Conservation (phyloP, 441 rosid species). For the Syzygium malaccense region DNA sequence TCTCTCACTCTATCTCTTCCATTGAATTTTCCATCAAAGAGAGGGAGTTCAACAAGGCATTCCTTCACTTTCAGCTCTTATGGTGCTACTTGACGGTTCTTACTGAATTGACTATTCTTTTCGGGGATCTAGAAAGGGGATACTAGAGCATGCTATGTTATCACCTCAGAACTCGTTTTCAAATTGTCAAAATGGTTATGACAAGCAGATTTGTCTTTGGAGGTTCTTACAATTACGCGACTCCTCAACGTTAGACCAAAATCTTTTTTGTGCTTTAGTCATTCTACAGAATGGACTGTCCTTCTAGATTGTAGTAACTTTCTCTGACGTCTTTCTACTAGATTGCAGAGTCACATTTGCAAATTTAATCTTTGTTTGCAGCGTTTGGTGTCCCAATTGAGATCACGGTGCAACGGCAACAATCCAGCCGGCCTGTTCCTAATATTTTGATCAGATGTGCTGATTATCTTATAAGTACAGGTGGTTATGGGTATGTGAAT, state of each 20-base stretch:
- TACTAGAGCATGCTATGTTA: not conserved
- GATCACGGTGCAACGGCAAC: conserved; percentile 62
- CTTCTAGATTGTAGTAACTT: not conserved
- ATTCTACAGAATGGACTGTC: not conserved
- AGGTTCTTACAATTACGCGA: not conserved
- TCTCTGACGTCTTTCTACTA: not conserved
- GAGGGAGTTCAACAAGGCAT: not conserved
- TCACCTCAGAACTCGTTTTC: not conserved
- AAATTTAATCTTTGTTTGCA: conserved; percentile 12
- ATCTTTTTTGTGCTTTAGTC: not conserved
- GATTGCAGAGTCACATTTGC: not conserved
- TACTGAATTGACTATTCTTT: not conserved
- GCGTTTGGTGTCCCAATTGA: conserved; percentile 89
- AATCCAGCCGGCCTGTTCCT: conserved; percentile 61
- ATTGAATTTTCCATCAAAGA: not conserved
- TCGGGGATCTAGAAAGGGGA: not conserved
- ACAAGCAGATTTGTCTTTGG: not conserved
- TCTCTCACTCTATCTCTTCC: not conserved
- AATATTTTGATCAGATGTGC: conserved; percentile 63
- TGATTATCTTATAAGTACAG: conserved; percentile 75
- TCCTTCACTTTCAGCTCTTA: not conserved
- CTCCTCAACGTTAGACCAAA: not conserved
- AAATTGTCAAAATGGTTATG: not conserved
- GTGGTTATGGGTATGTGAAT: conserved; percentile 18
- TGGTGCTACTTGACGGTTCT: not conserved